Conservation (phyloP, 23 red algal species). For the Pyropia haitanensis region DNA sequence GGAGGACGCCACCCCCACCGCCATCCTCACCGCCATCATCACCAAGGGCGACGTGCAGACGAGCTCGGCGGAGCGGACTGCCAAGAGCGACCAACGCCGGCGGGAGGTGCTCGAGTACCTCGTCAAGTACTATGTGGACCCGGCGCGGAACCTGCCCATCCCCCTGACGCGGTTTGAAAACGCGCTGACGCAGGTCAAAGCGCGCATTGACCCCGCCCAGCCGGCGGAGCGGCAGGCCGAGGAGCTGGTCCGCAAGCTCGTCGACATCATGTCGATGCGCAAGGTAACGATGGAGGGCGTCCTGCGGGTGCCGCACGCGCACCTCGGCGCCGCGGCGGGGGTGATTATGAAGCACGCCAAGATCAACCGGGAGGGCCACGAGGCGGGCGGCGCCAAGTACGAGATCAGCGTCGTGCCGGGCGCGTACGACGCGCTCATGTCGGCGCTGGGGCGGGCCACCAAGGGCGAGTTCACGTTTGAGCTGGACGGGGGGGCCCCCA, state of each 20-base stretch:
- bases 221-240: constrained; percentile 46
- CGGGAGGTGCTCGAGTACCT: constrained; percentile 58
- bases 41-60: constrained; percentile 77
- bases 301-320: constrained; percentile 23
- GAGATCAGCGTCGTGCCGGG: constrained; percentile 54
- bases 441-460: constrained; percentile 41
- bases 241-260: constrained; percentile 31
- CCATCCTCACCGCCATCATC: constrained; percentile 43
- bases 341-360: constrained; percentile 34
- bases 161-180: constrained; percentile 61
- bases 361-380: constrained; percentile 47
- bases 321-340: constrained; percentile 30
- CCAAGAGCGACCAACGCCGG: constrained; percentile 60
- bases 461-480: constrained; percentile 77
- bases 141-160: constrained; percentile 18
- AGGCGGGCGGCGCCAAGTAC: constrained; percentile 33
- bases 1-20: constrained; percentile 8
- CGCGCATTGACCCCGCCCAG: constrained; percentile 52
- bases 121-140: constrained; percentile 59
- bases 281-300: constrained; percentile 55
- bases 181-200: constrained; percentile 41
- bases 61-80: constrained; percentile 50
- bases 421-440: constrained; percentile 72
- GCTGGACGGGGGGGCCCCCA: constrained; percentile 3
- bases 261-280: constrained; percentile 56